phyloP scores from a whole-genome alignment of 345 rosid species.

The Populus davidiana region DNA sequence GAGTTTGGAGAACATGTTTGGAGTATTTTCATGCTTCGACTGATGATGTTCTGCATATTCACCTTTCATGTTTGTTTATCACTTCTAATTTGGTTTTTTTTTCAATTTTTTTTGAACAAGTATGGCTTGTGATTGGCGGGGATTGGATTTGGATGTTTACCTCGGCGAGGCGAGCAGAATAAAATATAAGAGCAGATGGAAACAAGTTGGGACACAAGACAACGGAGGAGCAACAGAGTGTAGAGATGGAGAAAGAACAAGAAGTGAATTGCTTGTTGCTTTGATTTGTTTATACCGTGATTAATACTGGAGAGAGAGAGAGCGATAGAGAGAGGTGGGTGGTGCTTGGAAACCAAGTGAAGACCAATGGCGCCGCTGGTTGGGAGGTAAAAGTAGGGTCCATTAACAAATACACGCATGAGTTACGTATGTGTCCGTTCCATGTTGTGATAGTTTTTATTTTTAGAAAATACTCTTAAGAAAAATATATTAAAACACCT shows the following conservation, averaged over 20 bases:
- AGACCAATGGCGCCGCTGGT: constrained; percentile 52
- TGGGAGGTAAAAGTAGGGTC: constrained; percentile 30
- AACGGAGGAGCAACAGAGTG: neutral
- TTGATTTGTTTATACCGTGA: constrained; percentile 9
- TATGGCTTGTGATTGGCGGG: neutral
- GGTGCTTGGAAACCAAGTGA: constrained; percentile 55
- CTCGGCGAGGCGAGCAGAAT: neutral
- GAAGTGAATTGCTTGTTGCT: neutral
- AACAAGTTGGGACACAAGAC: neutral
- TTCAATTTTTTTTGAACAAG: neutral
- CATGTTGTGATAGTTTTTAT: too few species aligned
- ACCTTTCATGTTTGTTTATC: constrained; percentile 54
- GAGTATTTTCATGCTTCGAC: constrained; percentile 20
- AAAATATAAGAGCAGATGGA: neutral
- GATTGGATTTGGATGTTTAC: neutral
- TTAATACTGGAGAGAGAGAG: neutral
- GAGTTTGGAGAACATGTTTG: constrained; percentile 58
- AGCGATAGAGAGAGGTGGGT: constrained; percentile 8
- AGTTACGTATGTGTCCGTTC: neutral
- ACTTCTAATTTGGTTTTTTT: neutral
- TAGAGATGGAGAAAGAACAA: neutral
- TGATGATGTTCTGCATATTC: constrained; percentile 40
- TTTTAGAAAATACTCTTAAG: too few species aligned
- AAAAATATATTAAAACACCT: too few species aligned
- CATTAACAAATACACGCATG: neutral